phyloP scores from a whole-genome alignment of 2,329 filamentous ascomycete species.

The Cladosporium sp. region DNA sequence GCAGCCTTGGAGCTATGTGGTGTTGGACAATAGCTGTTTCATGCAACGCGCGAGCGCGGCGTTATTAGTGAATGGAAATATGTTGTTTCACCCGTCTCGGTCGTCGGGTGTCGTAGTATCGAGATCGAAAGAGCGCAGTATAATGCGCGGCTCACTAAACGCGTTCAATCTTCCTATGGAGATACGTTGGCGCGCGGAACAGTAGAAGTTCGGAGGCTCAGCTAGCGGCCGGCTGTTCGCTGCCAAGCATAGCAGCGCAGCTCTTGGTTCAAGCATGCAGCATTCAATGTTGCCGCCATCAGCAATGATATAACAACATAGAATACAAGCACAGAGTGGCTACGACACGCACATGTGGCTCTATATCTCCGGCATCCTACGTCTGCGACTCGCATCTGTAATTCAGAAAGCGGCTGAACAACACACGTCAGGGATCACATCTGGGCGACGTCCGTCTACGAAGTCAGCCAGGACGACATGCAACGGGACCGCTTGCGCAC shows the following conservation, averaged over 20 bases:
- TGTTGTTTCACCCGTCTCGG: not conserved
- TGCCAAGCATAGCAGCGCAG: not conserved
- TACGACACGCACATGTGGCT: no score
- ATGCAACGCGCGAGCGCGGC: not conserved
- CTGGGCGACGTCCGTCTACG: not conserved
- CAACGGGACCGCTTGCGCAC: no score
- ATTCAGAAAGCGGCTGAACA: not conserved
- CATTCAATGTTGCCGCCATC: no score
- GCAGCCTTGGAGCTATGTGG: not conserved
- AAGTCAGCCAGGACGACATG: not conserved
- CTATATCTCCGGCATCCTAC: no score
- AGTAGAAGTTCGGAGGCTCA: not conserved
- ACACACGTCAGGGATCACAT: not conserved
- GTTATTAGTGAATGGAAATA: not conserved
- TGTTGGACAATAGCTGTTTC: not conserved
- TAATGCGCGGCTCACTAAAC: not conserved
- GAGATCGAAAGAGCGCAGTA: not conserved
- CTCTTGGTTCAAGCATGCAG: no score
- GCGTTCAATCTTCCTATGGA: constrained; percentile 2
- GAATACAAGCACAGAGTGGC: no score
- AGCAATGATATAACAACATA: no score
- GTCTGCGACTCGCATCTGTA: not conserved
- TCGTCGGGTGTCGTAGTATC: not conserved
- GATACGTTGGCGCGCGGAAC: not conserved
- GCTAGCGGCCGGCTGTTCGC: not conserved